Percentiles rank a stretch among this genome's conserved stretches.
Conservation (phyloP, 2,329 filamentous ascomycete species). For the Sporothrix humicola region DNA sequence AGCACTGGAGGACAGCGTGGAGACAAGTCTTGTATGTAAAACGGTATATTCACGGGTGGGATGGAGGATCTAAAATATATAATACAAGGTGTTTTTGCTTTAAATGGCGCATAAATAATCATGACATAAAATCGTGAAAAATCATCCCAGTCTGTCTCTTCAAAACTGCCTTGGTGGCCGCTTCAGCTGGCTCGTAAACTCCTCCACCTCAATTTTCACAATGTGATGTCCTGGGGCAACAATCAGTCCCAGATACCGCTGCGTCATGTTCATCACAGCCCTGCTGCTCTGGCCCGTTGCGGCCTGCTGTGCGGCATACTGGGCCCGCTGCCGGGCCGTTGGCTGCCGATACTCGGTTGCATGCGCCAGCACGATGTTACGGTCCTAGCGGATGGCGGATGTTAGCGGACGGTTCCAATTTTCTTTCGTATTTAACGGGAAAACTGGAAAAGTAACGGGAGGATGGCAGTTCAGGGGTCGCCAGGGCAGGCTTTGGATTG, state of each 20-base stretch:
- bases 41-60: neutral
- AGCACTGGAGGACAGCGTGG: neutral
- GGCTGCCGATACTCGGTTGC: conserved; percentile 90
- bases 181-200: conserved; percentile 64
- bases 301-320: conserved; percentile 47
- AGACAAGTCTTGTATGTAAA: conserved; percentile 20
- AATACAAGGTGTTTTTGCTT: conserved; percentile 23
- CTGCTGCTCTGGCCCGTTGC: conserved; percentile 49
- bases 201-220: conserved; percentile 85
- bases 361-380: conserved; percentile 83
- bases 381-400: conserved; percentile 62
- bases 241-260: conserved; percentile 84
- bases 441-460: neutral
- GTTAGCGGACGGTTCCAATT: neutral
- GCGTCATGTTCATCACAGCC: conserved; percentile 72
- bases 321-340: conserved; percentile 54
- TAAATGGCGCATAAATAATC: neutral
- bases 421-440: neutral
- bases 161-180: conserved; percentile 11
- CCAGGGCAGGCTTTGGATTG: neutral
- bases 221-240: conserved; percentile 89
- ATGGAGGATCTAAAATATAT: neutral
- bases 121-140: neutral
- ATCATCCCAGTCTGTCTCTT: neutral
- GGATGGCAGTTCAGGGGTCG: conserved; percentile 20